A percentile compares a stretch with the other conserved stretches of the same genome.
phyloP scores from a whole-genome alignment of 2,329 filamentous ascomycete species.

The Magnaporthales sp. region DNA sequence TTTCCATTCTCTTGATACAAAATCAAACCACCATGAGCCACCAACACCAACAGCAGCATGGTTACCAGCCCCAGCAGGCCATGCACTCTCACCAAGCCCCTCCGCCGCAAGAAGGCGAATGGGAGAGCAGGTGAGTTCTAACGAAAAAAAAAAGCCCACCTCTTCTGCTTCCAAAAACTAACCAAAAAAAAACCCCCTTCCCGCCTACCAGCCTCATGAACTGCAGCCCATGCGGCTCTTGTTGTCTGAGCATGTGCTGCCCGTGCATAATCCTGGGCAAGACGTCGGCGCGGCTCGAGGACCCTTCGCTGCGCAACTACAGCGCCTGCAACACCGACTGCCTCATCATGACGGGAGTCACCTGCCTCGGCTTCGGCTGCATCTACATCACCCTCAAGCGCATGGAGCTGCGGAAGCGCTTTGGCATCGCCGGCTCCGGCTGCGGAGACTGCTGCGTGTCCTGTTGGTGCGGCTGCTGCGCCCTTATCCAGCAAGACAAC shows the following conservation, averaged over 20 bases:
- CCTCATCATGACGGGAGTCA: conserved; percentile 27
- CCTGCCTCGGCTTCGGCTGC: conserved; percentile 15
- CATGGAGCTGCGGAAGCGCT: conserved; percentile 40
- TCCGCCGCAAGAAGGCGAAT: conserved; percentile 16
- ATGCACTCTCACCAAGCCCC: not conserved
- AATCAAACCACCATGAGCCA: not conserved
- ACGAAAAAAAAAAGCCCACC: not conserved
- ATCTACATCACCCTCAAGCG: conserved; percentile 44
- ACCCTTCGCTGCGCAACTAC: conserved; percentile 30
- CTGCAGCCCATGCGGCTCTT: conserved; percentile 30
- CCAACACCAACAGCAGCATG: conserved; percentile 13
- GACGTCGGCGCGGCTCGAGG: conserved; percentile 33
- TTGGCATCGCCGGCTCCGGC: conserved; percentile 41
- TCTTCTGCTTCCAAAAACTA: not conserved
- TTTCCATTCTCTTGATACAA: not conserved
- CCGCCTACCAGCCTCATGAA: conserved; percentile 20
- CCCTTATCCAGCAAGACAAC: conserved; percentile 49
- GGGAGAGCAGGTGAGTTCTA: conserved; percentile 20
- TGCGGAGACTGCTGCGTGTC: conserved; percentile 40
- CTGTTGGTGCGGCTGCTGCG: conserved; percentile 48
- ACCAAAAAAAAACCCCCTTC: not conserved
- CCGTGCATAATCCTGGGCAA: conserved; percentile 38
- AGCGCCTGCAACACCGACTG: conserved; percentile 33
- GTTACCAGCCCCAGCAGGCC: conserved; percentile 4
- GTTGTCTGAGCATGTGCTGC: conserved; percentile 28